Base-by-base conservation (phyloP, 768 basidiomycete species). In the Trametes gibbosa region DNA sequence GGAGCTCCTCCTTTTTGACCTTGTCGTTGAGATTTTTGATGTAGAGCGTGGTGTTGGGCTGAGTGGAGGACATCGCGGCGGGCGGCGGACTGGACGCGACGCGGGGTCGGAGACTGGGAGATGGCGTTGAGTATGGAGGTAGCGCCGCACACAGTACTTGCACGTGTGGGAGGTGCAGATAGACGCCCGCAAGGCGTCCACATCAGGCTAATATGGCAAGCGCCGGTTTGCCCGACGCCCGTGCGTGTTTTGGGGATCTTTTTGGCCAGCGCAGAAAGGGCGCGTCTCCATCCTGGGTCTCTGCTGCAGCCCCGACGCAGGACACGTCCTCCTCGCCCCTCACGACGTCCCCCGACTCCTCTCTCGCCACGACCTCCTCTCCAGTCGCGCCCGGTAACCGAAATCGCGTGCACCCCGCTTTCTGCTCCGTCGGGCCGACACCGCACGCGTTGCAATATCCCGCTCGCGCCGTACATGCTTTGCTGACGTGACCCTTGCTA, bases 21-120 rank as follows among this genome's bases (percentile, higher is more conserved):
- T 93, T 90, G 73, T 93, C 88, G 69, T 97, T 95, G 71, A 98
- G 84, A 69, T 95, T 95, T 69, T 92, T 91, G 74, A 98, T 75
- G 75, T 95, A 97, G 67, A 98, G 83, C 57, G 95, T 92, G 42
- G 85, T 81, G 70, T 89, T 92, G 21, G 95, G 95, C 70, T 89
- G 87, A 62, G 78, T 81, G 50, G 82, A 81, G 46, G 77, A 77
- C 66, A 68, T 68, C 41, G 50, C 43, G 35, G 58, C 27, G 25
- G 51, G 32, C 17, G 27, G 40, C 39, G 52, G 51, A 19, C 37
- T 8, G 32, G 25, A 40, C 16, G 21, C 21, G 40, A 48, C 19
- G 34, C 25, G 29, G 19, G 29, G 5, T 32, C 29, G 29, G 29
- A 4, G n/a, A n/a, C n/a, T n/a, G 39, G 46, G 23, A 47, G 46